These are phyloP conservation scores for Neodidymelliopsis sp. DNA, from an alignment of 2,329 filamentous ascomycete genomes.

Conservation along the genomic window DNA sequence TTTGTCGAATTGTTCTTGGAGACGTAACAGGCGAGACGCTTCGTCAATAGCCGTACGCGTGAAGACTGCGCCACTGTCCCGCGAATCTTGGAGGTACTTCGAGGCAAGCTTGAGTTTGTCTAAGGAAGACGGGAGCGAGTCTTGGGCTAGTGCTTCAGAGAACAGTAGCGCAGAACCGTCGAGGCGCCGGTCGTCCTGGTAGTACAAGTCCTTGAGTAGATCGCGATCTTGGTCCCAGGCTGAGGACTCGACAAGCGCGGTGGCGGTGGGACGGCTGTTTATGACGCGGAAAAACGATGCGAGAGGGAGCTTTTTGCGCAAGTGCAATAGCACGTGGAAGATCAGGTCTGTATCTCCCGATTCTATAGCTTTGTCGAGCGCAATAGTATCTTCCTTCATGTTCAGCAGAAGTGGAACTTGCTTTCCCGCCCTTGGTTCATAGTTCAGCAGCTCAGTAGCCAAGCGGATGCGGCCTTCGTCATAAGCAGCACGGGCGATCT, in stretches of 20 bases:
- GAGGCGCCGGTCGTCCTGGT: conserved; percentile 90
- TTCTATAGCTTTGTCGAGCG: conserved; percentile 94
- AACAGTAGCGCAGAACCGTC: conserved; percentile 90
- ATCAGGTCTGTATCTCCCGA: conserved; percentile 93
- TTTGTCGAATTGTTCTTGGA: conserved; percentile 86
- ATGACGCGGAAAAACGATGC: conserved; percentile 93
- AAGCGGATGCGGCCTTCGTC: conserved; percentile 90
- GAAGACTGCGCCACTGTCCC: conserved; percentile 73
- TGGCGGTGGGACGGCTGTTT: conserved; percentile 83
- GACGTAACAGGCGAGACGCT: conserved; percentile 77
- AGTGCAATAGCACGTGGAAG: conserved; percentile 83
- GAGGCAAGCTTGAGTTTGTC: conserved; percentile 90
- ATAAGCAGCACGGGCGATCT: conserved; percentile 90
- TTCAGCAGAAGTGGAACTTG: conserved; percentile 91
- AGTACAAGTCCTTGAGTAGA: conserved; percentile 93
- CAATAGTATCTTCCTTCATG: conserved; percentile 96
- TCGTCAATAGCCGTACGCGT: conserved; percentile 82
- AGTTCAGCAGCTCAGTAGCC: conserved; percentile 88
- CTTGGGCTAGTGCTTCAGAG: conserved; percentile 79
- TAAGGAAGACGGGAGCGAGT: conserved; percentile 70
- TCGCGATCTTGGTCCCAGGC: conserved; percentile 80
- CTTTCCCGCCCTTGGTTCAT: conserved; percentile 92
- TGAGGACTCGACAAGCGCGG: conserved; percentile 85
- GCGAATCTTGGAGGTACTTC: conserved; percentile 83
- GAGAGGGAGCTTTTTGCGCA: conserved; percentile 89